Conservation (phyloP, 2,329 filamentous ascomycete genomes). For the Fusarium sp. region DNA sequence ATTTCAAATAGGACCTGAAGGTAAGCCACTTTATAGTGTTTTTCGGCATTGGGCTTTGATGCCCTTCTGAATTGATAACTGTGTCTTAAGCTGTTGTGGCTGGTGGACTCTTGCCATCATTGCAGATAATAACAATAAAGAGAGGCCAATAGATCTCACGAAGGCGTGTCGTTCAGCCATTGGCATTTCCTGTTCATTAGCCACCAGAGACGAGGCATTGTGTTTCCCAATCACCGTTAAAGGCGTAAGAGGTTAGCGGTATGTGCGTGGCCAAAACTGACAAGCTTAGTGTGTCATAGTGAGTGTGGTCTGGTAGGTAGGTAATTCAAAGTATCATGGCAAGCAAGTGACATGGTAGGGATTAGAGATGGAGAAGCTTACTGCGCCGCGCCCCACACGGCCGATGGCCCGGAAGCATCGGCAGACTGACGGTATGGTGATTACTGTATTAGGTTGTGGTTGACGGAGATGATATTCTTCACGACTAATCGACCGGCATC, state of each 20-base stretch:
- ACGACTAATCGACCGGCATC: background rate
- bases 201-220: background rate
- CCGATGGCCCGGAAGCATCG: background rate
- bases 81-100: too few relatives aligned
- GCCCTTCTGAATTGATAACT: too few relatives aligned
- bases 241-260: background rate
- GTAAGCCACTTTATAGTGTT: too few relatives aligned
- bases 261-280: background rate
- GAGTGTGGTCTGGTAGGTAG: background rate
- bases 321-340: background rate
- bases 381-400: background rate
- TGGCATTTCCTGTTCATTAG: background rate
- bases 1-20: background rate
- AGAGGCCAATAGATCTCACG: background rate
- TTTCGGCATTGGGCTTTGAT: too few relatives aligned
- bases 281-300: background rate
- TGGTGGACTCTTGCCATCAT: too few relatives aligned
- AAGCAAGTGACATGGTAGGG: background rate
- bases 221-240: background rate
- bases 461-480: background rate
- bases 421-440: background rate
- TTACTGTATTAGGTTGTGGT: background rate
- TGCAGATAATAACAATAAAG: too few relatives aligned
- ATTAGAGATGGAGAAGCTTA: background rate
- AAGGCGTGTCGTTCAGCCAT: background rate